Percentiles rank a stretch among this genome's conserved stretches.
These are phyloP conservation scores for Leccinum boreale DNA, from an alignment of 768 basidiomycete genomes.

Conservation along the genomic window DNA sequence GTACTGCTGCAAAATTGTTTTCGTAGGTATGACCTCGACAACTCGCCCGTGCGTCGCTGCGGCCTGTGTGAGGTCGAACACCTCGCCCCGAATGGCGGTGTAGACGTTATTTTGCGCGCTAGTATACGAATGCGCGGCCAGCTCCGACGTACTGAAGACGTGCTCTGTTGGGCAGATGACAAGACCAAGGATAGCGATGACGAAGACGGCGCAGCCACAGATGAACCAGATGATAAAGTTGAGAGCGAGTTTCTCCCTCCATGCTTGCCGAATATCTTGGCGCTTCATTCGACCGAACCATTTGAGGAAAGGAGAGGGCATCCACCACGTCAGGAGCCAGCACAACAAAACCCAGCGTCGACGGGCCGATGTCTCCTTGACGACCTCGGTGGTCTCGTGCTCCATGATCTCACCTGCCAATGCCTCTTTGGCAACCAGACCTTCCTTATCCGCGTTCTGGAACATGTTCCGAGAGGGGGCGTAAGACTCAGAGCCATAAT, in stretches of 20 bases:
- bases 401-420: conserved; percentile 39
- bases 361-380: no score
- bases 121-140: conserved; percentile 64
- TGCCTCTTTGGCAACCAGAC: conserved; percentile 73
- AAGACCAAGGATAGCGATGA: conserved; percentile 82
- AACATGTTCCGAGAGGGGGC: conserved; percentile 97
- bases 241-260: conserved; percentile 94
- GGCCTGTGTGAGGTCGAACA: conserved; percentile 79
- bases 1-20: conserved; percentile 76
- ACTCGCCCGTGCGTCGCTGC: conserved; percentile 63
- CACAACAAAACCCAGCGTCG: no score
- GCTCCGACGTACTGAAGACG: conserved; percentile 77
- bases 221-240: conserved; percentile 96
- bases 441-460: conserved; percentile 74
- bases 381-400: no score
- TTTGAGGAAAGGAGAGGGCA: conserved; percentile 61
- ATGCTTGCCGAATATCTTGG: conserved; percentile 89
- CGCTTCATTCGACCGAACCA: conserved; percentile 92
- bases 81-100: conserved; percentile 86
- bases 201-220: conserved; percentile 85
- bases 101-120: conserved; percentile 72
- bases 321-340: no score
- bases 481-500: conserved; percentile 89
- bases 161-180: conserved; percentile 95
- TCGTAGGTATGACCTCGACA: conserved; percentile 70